Conservation (phyloP, 2,329 filamentous ascomycete species). For the Aquanectria penicillioides region DNA sequence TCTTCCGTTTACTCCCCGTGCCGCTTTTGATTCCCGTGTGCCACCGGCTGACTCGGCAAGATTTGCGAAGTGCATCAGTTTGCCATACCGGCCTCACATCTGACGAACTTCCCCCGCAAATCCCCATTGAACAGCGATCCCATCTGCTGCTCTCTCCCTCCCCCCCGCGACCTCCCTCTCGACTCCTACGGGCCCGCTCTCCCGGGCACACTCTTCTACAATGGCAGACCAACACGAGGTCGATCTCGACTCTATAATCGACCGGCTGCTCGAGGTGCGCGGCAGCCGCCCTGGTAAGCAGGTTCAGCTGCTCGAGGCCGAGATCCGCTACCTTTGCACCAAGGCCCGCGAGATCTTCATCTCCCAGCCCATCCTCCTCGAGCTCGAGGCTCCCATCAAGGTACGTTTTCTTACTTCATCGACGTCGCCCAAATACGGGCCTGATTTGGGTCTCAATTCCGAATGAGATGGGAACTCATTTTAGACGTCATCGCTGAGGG, state of each 20-base stretch:
- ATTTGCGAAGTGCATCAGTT: slow-evolving; percentile 48
- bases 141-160: slow-evolving; percentile 38
- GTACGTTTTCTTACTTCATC: slow-evolving; percentile 59
- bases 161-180: slow-evolving; percentile 38
- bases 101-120: slow-evolving; percentile 42
- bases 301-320: slow-evolving; percentile 94
- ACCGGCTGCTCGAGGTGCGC: slow-evolving; percentile 95
- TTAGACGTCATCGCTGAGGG: neutral
- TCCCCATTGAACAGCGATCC: slow-evolving; percentile 43
- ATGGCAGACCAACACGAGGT: slow-evolving; percentile 83
- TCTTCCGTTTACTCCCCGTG: slow-evolving; percentile 8
- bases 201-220: slow-evolving; percentile 49
- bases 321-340: slow-evolving; percentile 97
- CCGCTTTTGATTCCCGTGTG: slow-evolving; percentile 19
- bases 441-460: too few species aligned
- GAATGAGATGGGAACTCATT: too few species aligned
- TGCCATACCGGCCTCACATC: slow-evolving; percentile 40
- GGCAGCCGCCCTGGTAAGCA: slow-evolving; percentile 98
- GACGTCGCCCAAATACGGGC: too few species aligned
- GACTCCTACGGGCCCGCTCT: slow-evolving; percentile 53
- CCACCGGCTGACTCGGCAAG: slow-evolving; percentile 39
- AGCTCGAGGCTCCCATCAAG: slow-evolving; percentile 99
- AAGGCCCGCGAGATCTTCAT: slow-evolving; percentile 99
- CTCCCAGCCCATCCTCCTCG: slow-evolving; percentile 96
- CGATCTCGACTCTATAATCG: slow-evolving; percentile 99